phyloP scores from a whole-genome alignment of 2,329 filamentous ascomycete genomes.

The Hymenotorrendiella dingleyae region DNA sequence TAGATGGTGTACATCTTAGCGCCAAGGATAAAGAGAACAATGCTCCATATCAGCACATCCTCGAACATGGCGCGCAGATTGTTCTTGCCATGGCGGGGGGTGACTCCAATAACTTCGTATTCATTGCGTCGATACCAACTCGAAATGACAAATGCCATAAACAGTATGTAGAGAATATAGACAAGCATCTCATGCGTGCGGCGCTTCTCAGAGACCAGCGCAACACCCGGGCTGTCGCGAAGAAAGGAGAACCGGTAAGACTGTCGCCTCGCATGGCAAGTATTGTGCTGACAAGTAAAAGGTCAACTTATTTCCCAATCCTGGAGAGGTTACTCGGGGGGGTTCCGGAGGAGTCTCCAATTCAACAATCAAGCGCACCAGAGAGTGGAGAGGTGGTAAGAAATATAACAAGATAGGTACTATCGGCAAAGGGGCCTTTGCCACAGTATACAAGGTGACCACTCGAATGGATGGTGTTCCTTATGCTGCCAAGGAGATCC shows the following conservation, averaged over 20 bases:
- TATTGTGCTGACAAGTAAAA: slow-evolving; percentile 14
- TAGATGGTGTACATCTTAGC: slow-evolving; percentile 66
- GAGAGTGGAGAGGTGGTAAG: slow-evolving; percentile 75
- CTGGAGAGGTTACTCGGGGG: slow-evolving; percentile 23
- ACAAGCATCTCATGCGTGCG: slow-evolving; percentile 52
- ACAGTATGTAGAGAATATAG: slow-evolving; percentile 63
- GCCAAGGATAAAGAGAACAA: slow-evolving; percentile 42
- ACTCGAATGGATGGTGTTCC: slow-evolving; percentile 76
- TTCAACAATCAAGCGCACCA: slow-evolving; percentile 38
- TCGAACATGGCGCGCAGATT: slow-evolving; percentile 29
- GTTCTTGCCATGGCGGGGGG: slow-evolving; percentile 26
- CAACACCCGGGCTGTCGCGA: neutral
- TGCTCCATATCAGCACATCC: slow-evolving; percentile 29
- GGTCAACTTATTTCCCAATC: slow-evolving; percentile 27
- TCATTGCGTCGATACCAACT: slow-evolving; percentile 78
- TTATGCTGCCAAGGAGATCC: slow-evolving; percentile 89
- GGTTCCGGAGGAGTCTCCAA: too few relatives aligned
- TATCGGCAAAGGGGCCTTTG: slow-evolving; percentile 92
- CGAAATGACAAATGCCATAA: slow-evolving; percentile 60
- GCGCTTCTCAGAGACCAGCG: slow-evolving; percentile 10
- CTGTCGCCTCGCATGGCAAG: too few relatives aligned
- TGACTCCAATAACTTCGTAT: slow-evolving; percentile 61
- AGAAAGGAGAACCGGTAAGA: slow-evolving; percentile 23
- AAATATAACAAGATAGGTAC: slow-evolving; percentile 77
- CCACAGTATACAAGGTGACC: slow-evolving; percentile 85